Evolutionary conservation across 306 rosid species (phyloP).

Genomic region (Lotus japonicus): DNA sequence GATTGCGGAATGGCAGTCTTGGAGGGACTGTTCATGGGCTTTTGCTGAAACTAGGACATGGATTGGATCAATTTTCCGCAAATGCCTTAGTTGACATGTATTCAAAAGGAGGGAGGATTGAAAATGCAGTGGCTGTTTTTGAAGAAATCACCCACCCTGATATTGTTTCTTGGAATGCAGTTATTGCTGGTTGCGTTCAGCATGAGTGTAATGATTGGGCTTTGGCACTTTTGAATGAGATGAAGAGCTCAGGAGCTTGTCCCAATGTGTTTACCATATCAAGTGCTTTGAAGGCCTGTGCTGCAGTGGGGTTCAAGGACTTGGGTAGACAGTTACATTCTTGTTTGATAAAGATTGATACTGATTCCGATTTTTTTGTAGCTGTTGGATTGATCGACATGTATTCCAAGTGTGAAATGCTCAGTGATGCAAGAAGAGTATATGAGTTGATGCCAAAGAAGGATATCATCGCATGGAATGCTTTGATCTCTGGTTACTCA

Average conservation of each 20-base stretch:
- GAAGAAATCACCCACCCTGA: slow-evolving; percentile 52
- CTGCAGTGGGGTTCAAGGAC: slow-evolving; percentile 42
- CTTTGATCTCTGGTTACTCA: slow-evolving; percentile 68
- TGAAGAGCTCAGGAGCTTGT: slow-evolving; percentile 40
- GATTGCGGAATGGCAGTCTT: slow-evolving; percentile 36
- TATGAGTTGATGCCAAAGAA: slow-evolving; percentile 49
- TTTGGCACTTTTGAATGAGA: slow-evolving; percentile 38
- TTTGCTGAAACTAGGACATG: slow-evolving; percentile 63
- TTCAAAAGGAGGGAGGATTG: slow-evolving; percentile 54
- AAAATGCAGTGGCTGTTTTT: slow-evolving; percentile 52
- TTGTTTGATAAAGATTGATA: slow-evolving; percentile 56
- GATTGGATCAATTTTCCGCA: slow-evolving; percentile 55
- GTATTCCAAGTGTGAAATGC: slow-evolving; percentile 75
- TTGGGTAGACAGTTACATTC: slow-evolving; percentile 77
- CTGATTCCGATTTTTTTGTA: slow-evolving; percentile 51
- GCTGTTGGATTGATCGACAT: slow-evolving; percentile 72
- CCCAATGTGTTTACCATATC: slow-evolving; percentile 75
- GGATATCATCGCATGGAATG: slow-evolving; percentile 66
- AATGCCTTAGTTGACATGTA: slow-evolving; percentile 91
- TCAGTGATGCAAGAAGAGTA: slow-evolving; percentile 62
- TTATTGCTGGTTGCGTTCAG: slow-evolving; percentile 84
- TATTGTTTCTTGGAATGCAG: slow-evolving; percentile 88
- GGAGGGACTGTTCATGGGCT: slow-evolving; percentile 58
- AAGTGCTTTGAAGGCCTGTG: slow-evolving; percentile 77
- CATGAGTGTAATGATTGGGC: slow-evolving; percentile 48